Base-by-base conservation (phyloP, 192 early-diverging fungal species). In the Geranomyces variabilis region DNA sequence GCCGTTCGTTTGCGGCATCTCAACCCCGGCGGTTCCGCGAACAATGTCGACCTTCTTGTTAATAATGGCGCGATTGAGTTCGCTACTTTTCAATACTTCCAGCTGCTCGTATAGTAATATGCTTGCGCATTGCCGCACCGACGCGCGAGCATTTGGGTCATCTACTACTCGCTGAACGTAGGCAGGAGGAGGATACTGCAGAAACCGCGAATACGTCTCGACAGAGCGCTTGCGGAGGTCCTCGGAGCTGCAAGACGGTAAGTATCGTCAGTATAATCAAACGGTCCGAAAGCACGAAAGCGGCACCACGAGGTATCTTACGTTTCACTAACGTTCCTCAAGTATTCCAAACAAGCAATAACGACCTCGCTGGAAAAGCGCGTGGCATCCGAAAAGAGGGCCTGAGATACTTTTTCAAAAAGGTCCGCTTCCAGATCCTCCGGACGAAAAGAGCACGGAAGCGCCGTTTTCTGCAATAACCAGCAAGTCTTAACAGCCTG, bases 71-170 rank as follows among this genome's bases (percentile, higher is more conserved):
- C 8, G 22, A 29, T 31, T 60, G 58, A 33, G 28, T 10, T 8
- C 51, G 24, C 24, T 36, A 29, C 22, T 68, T n/a, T 41, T 57
- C 7, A 55, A 8, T 34, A 61, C 70, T 46, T 63, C 28, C 19
- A 72, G 33, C 15, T 28, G 64, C 30, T 53, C 19, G 9, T 49
- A 65, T 14, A 72, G 46, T 29, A 72, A 22, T 48, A 14, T 29
- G 36, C 70, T 36, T 15, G 47, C 70, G 47, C 61, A 46, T n/a
- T 72, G 59, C 17, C 70, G 70, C 10, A 72, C 28, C 14, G 70
- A 60, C 9, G 70, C n/a, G 34, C 17, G 26, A 9, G 70, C 41
- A 17, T 8, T 26, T 7, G 24, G n/a, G 28, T 70, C 70, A 64
- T 72, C 47, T 15, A 15, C 61, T 45, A 34, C 17, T 34, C 70